Evolutionary conservation across 2,329 filamentous ascomycete species (phyloP), one percentile per base, ranked within the genome.

Genomic region (Fusarium beomiforme): DNA sequence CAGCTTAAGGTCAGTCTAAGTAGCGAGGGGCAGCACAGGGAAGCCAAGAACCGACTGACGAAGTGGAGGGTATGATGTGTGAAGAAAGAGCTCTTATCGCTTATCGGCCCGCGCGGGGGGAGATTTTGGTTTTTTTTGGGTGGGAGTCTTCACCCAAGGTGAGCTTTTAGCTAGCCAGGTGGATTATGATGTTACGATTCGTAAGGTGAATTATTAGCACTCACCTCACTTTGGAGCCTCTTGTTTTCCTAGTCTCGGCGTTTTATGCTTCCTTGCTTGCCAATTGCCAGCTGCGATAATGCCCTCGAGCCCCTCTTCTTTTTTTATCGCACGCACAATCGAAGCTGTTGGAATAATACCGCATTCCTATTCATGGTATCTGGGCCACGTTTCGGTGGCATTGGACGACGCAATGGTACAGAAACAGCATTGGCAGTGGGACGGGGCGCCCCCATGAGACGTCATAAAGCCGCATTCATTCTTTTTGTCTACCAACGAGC

Each of bases 101-200:
- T 76, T 76, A 76, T 76, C 74, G 74, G 70, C 53, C 66, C 70
- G 72, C 70, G 74, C 66, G 72, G 70, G 73, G 71, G n/a, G 16
- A 44, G 51, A 55, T 55, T 55, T 55, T 63, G 42, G 8, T 36
- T 57, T 64, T 55, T 61, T 55, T 31, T 13, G 19, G 37, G 51
- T 55, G 26, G 11, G 26, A 68, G 39, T 57, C 29, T 43, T 49
- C 23, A 36, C 53, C 55, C 53, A 70, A 67, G 70, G 50, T 70
- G 60, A 72, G 65, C 64, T 69, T 42, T 54, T 62, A 54, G 62
- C 50, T 54, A 44, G 64, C 36, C 37, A 49, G 49, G 62, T 64
- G 47, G 57, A 47, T 64, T 58, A 63, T 67, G 61, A 67, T 67
- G 61, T 72, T 65, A 65, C 65, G 46, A 71, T 69, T 69, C 59